Conservation (phyloP, 2,329 filamentous ascomycete species). For the Colletotrichum sp. region DNA sequence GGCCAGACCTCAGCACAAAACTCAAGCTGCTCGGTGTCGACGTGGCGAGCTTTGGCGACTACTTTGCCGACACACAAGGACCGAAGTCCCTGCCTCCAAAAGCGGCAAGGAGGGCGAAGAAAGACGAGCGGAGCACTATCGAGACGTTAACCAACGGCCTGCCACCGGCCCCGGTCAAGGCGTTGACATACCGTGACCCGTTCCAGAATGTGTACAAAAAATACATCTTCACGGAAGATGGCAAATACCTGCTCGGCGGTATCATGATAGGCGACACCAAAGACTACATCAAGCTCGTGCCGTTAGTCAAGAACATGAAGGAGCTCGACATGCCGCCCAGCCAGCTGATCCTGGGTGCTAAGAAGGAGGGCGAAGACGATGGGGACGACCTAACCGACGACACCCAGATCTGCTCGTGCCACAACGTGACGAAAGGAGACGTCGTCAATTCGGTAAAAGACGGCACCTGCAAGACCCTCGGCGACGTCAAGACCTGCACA, state of each 20-base stretch:
- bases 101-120: conserved; percentile 45
- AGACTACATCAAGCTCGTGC: conserved; percentile 88
- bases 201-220: conserved; percentile 93
- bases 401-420: conserved; percentile 89
- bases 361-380: conserved; percentile 75
- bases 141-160: conserved; percentile 60
- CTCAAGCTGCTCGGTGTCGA: conserved; percentile 89
- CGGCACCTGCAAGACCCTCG: conserved; percentile 80
- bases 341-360: conserved; percentile 82
- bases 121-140: conserved; percentile 36
- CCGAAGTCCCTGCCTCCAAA: conserved; percentile 75
- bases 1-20: conserved; percentile 89
- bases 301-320: conserved; percentile 86
- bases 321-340: conserved; percentile 77
- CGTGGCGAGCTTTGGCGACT: conserved; percentile 92
- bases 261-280: conserved; percentile 97
- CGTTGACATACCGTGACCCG: conserved; percentile 86
- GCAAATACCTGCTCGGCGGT: conserved; percentile 88
- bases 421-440: conserved; percentile 89
- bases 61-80: conserved; percentile 87
- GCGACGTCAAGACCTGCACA: conserved; percentile 86
- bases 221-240: conserved; percentile 87
- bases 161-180: conserved; percentile 71
- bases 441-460: conserved; percentile 75
- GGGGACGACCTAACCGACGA: conserved; percentile 82